A percentile compares a stretch with the other conserved stretches of the same genome.
phyloP scores from a whole-genome alignment of 768 basidiomycete species.

The Pleurotus salmoneostramineus region DNA sequence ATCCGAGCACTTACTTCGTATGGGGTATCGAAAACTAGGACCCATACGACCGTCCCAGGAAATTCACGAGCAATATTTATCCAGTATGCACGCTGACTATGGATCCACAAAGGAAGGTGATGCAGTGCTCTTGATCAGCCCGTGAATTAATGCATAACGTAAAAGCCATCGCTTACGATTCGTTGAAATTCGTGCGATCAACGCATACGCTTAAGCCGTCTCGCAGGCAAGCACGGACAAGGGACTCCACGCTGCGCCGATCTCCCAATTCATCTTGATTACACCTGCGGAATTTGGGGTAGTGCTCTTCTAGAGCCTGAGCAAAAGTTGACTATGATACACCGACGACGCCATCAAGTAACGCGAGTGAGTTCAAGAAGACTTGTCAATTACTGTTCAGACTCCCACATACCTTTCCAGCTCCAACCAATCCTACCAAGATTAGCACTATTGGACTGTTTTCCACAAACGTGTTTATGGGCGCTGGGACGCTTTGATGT shows the following conservation, averaged over 20 bases:
- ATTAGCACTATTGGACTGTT: conserved; percentile 57
- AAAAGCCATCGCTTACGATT: conserved; percentile 37
- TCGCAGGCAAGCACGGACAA: conserved; percentile 46
- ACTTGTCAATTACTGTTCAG: too few relatives aligned
- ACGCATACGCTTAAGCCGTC: conserved; percentile 72
- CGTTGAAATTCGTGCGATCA: conserved; percentile 76
- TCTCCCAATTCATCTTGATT: conserved; percentile 80
- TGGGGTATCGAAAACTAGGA: conserved; percentile 76
- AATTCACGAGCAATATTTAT: conserved; percentile 67
- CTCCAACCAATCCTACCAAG: conserved; percentile 69
- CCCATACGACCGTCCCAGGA: conserved; percentile 60
- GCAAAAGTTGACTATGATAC: conserved; percentile 60
- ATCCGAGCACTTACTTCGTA: conserved; percentile 51
- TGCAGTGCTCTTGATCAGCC: not conserved
- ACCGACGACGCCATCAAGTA: not conserved
- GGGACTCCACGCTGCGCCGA: conserved; percentile 58
- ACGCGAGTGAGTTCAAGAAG: too few relatives aligned
- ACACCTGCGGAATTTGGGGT: conserved; percentile 63
- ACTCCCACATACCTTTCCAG: conserved; percentile 54
- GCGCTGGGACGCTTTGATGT: not conserved
- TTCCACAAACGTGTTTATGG: conserved; percentile 7
- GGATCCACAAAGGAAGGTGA: not conserved
- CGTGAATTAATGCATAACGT: not conserved
- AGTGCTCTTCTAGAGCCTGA: conserved; percentile 55
- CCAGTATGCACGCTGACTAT: conserved; percentile 72